Evolutionary conservation across 2,329 filamentous ascomycete genomes (phyloP), one percentile per base, ranked within the genome.

Genomic region (Fusarium udum): DNA sequence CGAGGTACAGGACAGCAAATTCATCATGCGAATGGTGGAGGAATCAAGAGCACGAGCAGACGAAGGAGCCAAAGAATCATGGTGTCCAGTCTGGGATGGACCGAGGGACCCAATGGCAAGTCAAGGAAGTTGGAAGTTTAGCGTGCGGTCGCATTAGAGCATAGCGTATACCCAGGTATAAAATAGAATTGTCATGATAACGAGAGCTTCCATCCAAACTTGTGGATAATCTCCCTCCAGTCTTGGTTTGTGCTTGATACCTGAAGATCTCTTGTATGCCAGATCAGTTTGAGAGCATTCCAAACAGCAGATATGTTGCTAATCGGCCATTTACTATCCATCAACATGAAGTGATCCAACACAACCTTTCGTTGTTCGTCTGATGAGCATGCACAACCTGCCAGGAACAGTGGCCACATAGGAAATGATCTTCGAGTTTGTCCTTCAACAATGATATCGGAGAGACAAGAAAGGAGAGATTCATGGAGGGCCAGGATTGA

Each of bases 381-480:
- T 9, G 64, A 70, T 6, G 72, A 75, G 31, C 75, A 76, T 24
- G 74, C 49, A 9, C 75, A 77, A n/a, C 75, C 75, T 14, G 75
- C 75, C 26, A 77, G 26, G 42, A 77, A 77, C 3, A 77, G 67
- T 1, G 75, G 75, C 75, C 75, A 77, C 75, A 77, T 77, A 3
- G 75, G 75, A 12, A 77, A 77, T 11, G 69, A 76, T 49, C 75
- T 59, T 12, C 75, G 67, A 13, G 61, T 37, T 26, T 76, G 73
- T 31, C 69, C 58, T 49, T 77, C 63, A 10, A 75, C 63, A 20
- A 77, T 76, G 22, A 77, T 74, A 32, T 72, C 49, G 15, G 71
- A 74, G 7, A 77, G 65, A 20, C 58, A 74, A 1, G 36, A 46
- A 16, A 77, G 67, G 3, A 77, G 69, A 14, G 37, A 28, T 18